Base-by-base conservation (phyloP, 1,284 basidiomycete species). In the Ceratobasidium sp. region DNA sequence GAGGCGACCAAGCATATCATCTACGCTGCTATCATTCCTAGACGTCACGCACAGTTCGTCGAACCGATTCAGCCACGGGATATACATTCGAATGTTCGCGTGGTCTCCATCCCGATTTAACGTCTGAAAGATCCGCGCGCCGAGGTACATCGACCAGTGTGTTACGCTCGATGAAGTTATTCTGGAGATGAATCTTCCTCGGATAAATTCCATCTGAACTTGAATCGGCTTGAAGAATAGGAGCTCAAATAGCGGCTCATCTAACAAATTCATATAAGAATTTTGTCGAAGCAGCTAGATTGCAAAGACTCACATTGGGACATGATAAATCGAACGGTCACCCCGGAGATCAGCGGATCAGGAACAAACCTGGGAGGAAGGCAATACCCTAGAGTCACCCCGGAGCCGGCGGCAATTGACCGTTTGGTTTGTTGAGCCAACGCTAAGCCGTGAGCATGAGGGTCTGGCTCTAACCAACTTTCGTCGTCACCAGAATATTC, bases 121-220 rank as follows among this genome's bases (percentile, higher is more conserved):
- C 3, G 40, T 26, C 6, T 42, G 42, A 42, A 71, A 59, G 20
- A 71, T 71, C 4, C 28, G 33, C 6, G 56, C 56, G 20, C 69
- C 69, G 1, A 61, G 4, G 26, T 59, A 71, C 38, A 57, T 61
- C 42, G 69, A 44, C 69, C 69, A 69, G n/a, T 56, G 67, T 17
- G 67, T 69, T 23, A 69, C 13, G 10, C 28, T 56, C 48, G 67
- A 69, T 20, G 50, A 52, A 33, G 12, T 6, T 6, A 69, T 40
- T 6, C 67, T 13, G 2, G 33, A 33, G 13, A 33, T 23, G 26
- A 69, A 12, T 42, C n/a, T 40, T 13, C 50, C 40, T 40, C 67
- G 67, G 5, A 56, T 57, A n/a, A 56, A 23, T 20, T 57, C 26
- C 15, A 33, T 5, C 20, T 26, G 33, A 12, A 10, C 20, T 6